Percentiles rank a stretch among this genome's conserved stretches.
These are phyloP conservation scores for Penicillium riverlandense DNA, from an alignment of 495 filamentous ascomycete genomes.

Conservation along the genomic window DNA sequence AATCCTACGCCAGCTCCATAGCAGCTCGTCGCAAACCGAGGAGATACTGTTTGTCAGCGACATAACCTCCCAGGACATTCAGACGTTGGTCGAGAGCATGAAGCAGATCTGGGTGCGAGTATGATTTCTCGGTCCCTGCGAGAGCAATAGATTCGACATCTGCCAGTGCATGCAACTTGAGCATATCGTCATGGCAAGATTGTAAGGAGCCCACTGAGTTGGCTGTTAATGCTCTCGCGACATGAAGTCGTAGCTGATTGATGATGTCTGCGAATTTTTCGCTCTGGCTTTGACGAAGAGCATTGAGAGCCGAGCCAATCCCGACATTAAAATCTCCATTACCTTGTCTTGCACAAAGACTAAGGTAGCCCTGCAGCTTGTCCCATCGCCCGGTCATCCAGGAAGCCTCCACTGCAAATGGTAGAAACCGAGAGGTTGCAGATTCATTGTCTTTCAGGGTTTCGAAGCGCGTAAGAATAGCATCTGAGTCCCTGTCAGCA, in stretches of 20 bases:
- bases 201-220: constrained; percentile 72
- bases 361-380: constrained; percentile 63
- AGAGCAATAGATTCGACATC: constrained; percentile 78
- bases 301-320: constrained; percentile 64
- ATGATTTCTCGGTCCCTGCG: constrained; percentile 23
- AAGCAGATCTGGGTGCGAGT: constrained; percentile 35
- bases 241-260: constrained; percentile 56
- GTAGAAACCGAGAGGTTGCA: constrained; percentile 53
- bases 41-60: constrained; percentile 87
- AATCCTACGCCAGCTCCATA: constrained; percentile 58
- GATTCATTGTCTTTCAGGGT: constrained; percentile 52
- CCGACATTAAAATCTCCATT: constrained; percentile 75
- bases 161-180: constrained; percentile 77
- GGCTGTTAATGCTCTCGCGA: constrained; percentile 64
- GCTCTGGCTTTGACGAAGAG: constrained; percentile 47
- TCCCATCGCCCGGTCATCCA: constrained; percentile 84
- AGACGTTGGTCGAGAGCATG: constrained; percentile 65
- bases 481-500: constrained; percentile 43
- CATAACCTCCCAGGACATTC: constrained; percentile 77
- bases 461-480: constrained; percentile 77
- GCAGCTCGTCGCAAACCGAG: constrained; percentile 79
- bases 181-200: constrained; percentile 70
- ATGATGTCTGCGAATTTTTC: constrained; percentile 53
- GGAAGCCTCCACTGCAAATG: constrained; percentile 81
- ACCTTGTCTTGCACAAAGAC: constrained; percentile 37